A percentile compares a stretch with the other conserved stretches of the same genome.
These are phyloP conservation scores for Metschnikowia lunata DNA, from an alignment of 805 yeast genomes.

Conservation along the genomic window DNA sequence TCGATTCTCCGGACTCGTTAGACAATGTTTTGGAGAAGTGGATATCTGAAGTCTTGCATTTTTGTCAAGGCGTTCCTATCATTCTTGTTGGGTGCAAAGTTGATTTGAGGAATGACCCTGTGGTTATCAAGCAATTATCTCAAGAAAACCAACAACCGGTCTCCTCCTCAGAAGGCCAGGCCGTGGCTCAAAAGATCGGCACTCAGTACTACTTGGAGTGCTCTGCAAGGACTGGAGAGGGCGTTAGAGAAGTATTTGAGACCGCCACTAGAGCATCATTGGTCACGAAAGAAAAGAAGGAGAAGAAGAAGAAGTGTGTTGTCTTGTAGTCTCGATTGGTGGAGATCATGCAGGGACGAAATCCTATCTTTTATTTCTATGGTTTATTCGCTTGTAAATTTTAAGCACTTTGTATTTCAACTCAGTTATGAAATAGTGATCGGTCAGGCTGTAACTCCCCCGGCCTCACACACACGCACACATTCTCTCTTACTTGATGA, in stretches of 20 bases:
- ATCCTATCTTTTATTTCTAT: constrained; percentile 11
- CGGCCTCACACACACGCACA: no score
- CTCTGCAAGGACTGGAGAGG: constrained; percentile 31
- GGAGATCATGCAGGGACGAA: constrained; percentile 2
- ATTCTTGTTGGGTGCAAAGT: constrained; percentile 36
- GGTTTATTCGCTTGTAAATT: constrained; percentile 16
- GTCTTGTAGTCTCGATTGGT: constrained; percentile 18
- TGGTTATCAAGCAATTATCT: constrained; percentile 24
- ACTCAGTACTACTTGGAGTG: constrained; percentile 35
- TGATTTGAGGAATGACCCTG: constrained; percentile 30
- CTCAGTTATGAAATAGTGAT: no score
- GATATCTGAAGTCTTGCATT: constrained; percentile 39
- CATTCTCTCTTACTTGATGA: no score
- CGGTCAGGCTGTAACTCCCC: no score
- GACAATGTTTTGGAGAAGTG: constrained; percentile 36
- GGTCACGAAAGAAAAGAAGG: constrained; percentile 27
- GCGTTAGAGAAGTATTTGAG: constrained; percentile 29
- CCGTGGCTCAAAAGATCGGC: constrained; percentile 26
- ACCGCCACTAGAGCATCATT: constrained; percentile 30
- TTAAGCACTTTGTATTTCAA: background rate
- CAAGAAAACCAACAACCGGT: constrained; percentile 22
- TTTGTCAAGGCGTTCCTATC: constrained; percentile 35
- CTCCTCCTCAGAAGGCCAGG: constrained; percentile 24
- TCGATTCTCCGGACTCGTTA: constrained; percentile 29
- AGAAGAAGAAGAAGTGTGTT: constrained; percentile 29